Base-by-base conservation (phyloP, 371 early-diverging fungal species). In the Nematocida homosporus region DNA sequence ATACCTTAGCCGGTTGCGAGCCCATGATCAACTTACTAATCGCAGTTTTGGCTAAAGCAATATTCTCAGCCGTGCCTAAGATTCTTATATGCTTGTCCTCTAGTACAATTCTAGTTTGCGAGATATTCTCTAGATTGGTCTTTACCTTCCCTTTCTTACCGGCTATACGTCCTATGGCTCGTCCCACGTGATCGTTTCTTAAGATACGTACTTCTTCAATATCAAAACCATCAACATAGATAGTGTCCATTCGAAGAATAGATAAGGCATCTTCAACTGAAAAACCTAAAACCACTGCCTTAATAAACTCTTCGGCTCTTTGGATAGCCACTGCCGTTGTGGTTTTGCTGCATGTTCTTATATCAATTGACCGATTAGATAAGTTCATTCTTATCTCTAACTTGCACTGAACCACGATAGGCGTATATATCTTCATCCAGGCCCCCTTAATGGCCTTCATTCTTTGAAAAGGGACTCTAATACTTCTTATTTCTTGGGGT, bases 111-210 rank as follows among this genome's bases (percentile, higher is more conserved):
- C 96, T 88, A 8, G 95, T 95, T 81, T 92, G 90, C 63, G 92
- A 90, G 34, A 95, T 89, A 81, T 95, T 91, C 83, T 94, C 94
- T 66, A 98, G 95, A 16, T 94, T 90, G 69, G 89, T 91, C 82
- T 92, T 92, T 18, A 94, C 94, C 84, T 93, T 94, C 56, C 99
- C 99, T 79, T 94, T 91, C 84, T 92, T 90, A 64, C 99, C 99
- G 42, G 95, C 95, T 80, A 98, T 91, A 83, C 99, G 91, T 79
- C 99, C 99, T 81, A 98, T 90, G 27, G 97, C 97, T 77, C 99
- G 89, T 29, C 93, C 89, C 81, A 96, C 84, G 84, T 98, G 93
- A 79, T 93, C 92, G 56, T 93, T 92, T 59, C 89, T 89, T 52
- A 97, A 83, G 16, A 92, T 93, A 86, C 94, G 93, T 40, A 98